These are phyloP conservation scores for Vigna angularis DNA, from an alignment of 306 rosid genomes.

Conservation along the genomic window DNA sequence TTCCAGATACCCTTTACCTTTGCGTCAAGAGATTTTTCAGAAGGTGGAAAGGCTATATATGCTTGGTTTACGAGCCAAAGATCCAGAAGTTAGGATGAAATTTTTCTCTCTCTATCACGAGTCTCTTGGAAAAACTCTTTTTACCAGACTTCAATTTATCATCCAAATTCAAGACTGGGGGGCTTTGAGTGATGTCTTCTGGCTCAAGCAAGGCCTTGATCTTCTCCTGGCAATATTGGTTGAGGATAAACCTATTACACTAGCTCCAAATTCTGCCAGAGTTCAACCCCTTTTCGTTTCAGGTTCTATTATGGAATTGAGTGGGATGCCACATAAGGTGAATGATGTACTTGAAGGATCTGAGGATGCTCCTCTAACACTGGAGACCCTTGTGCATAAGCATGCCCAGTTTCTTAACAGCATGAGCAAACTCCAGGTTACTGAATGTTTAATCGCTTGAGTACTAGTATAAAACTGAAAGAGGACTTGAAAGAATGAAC, in stretches of 20 bases:
- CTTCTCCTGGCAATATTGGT: conserved; percentile 93
- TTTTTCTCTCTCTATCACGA: conserved; percentile 91
- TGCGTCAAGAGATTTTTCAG: conserved; percentile 92
- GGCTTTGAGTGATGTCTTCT: conserved; percentile 93
- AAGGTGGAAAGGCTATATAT: conserved; percentile 94
- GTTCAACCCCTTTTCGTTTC: conserved; percentile 79
- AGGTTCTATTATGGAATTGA: conserved; percentile 68
- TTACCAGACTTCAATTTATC: conserved; percentile 85
- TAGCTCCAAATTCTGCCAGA: conserved; percentile 97
- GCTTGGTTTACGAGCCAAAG: conserved; percentile 96
- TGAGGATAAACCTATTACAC: conserved; percentile 92
- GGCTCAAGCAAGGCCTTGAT: conserved; percentile 99
- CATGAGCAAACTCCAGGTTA: conserved; percentile 97
- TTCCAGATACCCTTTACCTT: conserved; percentile 65
- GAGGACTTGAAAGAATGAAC: too few relatives aligned
- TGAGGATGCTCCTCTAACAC: conserved; percentile 82
- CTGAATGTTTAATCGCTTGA: conserved; percentile 4
- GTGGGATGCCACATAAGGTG: conserved; percentile 75
- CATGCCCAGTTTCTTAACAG: conserved; percentile 87
- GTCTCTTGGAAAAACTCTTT: conserved; percentile 80
- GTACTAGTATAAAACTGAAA: neutral
- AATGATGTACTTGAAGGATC: conserved; percentile 77
- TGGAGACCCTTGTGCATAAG: conserved; percentile 81
- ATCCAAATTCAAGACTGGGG: conserved; percentile 95
- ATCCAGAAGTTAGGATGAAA: conserved; percentile 90